Conservation (phyloP, 176 grass and related monocot species). For the Cymbopogon citratus region DNA sequence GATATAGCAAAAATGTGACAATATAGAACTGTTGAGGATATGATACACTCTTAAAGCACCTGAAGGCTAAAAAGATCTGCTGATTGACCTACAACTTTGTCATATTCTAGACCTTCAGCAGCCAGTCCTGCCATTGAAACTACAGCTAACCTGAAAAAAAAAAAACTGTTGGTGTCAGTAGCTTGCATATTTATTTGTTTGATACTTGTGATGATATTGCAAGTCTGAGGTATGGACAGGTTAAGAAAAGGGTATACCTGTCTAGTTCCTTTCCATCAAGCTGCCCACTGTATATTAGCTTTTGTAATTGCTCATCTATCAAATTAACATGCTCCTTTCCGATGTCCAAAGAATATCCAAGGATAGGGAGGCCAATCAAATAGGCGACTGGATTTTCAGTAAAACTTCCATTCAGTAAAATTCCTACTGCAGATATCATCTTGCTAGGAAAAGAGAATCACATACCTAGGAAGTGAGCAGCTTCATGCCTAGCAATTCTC, state of each 20-base stretch:
- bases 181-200: background rate
- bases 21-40: background rate
- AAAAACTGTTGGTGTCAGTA: background rate
- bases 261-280: slow-evolving; percentile 83
- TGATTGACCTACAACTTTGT: slow-evolving; percentile 90
- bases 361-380: slow-evolving; percentile 78
- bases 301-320: slow-evolving; percentile 65
- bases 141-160: slow-evolving; percentile 67
- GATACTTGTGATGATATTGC: background rate
- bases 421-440: background rate
- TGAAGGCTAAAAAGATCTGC: slow-evolving; percentile 86
- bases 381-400: slow-evolving; percentile 56
- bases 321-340: slow-evolving; percentile 96
- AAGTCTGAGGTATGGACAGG: background rate
- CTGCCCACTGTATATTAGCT: slow-evolving; percentile 83
- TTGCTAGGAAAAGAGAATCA: background rate
- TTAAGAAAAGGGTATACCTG: slow-evolving; percentile 40
- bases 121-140: slow-evolving; percentile 94
- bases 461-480: slow-evolving; percentile 82
- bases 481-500: slow-evolving; percentile 89
- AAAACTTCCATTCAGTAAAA: slow-evolving; percentile 13
- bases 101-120: slow-evolving; percentile 89
- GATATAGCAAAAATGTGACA: background rate
- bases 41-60: slow-evolving; percentile 24
- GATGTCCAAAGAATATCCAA: slow-evolving; percentile 93